A percentile compares a stretch with the other conserved stretches of the same genome.
Evolutionary conservation across 805 yeast species (phyloP).

Genomic region (Saccharomycopsis fodiens): DNA sequence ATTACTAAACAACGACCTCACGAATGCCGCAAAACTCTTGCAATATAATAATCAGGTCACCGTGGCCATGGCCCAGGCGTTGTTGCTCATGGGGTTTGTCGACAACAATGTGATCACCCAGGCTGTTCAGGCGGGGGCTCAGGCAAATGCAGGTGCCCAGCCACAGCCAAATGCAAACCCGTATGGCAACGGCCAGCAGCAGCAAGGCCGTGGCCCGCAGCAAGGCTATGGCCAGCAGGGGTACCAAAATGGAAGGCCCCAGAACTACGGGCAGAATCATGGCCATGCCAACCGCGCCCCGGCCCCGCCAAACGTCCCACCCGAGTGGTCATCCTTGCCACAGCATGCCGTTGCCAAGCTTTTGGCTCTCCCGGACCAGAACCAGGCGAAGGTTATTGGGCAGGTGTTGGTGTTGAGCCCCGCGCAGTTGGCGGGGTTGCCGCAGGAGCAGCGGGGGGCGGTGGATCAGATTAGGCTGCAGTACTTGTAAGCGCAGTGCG

Average conservation of each 20-base stretch:
- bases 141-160: not conserved
- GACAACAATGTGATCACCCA: constrained; percentile 61
- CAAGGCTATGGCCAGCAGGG: too few species aligned
- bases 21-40: constrained; percentile 41
- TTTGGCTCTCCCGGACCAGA: constrained; percentile 7
- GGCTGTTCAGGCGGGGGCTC: constrained; percentile 30
- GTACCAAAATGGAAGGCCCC: too few species aligned
- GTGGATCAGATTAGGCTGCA: constrained; percentile 12
- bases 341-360: constrained; percentile 7
- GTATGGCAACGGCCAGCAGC: not conserved
- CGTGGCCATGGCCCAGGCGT: constrained; percentile 63
- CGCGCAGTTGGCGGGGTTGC: constrained; percentile 9
- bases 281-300: not conserved
- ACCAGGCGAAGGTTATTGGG: constrained; percentile 16
- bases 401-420: constrained; percentile 12
- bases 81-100: constrained; percentile 69
- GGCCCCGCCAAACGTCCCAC: constrained; percentile 9
- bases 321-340: constrained; percentile 14
- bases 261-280: not conserved
- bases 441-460: constrained; percentile 15
- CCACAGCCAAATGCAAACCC: not conserved
- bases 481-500: constrained; percentile 12
- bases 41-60: constrained; percentile 51
- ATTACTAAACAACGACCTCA: constrained; percentile 39
- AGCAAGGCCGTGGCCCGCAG: too few species aligned